A percentile compares a stretch with the other conserved stretches of the same genome.
These are phyloP conservation scores for Pluteus cervinus DNA, from an alignment of 768 basidiomycete species.

Conservation along the genomic window DNA sequence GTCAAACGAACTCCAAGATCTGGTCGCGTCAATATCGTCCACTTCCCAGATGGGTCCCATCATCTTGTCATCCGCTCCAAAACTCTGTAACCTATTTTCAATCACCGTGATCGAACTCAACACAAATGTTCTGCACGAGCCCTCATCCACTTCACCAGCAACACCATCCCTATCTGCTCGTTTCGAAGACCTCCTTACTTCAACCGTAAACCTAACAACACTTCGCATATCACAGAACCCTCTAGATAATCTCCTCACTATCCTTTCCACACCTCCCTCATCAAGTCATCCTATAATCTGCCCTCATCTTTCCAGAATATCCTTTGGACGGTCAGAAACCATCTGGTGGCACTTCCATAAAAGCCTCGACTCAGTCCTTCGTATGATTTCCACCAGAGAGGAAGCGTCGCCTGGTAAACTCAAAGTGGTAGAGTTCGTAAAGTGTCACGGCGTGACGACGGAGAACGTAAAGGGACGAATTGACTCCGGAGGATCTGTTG, in stretches of 20 bases:
- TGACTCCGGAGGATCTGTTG: too few species aligned
- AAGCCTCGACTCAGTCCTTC: slow-evolving; percentile 20
- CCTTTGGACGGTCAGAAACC: slow-evolving; percentile 25
- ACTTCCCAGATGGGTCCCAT: slow-evolving; percentile 13
- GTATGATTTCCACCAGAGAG: slow-evolving; percentile 10
- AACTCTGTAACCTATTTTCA: slow-evolving; percentile 14
- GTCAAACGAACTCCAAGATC: slow-evolving; percentile 13
- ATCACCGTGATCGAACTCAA: slow-evolving; percentile 26
- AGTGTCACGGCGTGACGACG: slow-evolving; percentile 17
- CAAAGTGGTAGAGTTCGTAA: slow-evolving; percentile 18
- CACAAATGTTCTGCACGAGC: slow-evolving; percentile 21
- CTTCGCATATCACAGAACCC: slow-evolving; percentile 24
- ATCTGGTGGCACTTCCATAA: slow-evolving; percentile 28
- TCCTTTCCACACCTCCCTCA: slow-evolving; percentile 10
- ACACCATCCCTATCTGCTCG: too few species aligned
- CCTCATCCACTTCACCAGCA: slow-evolving; percentile 11
- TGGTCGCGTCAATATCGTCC: slow-evolving; percentile 18
- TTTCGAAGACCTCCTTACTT: slow-evolving; percentile 15
- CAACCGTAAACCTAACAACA: slow-evolving; percentile 16
- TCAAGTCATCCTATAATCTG: slow-evolving; percentile 10
- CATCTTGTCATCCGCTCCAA: slow-evolving; percentile 13
- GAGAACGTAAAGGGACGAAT: slow-evolving; percentile 1
- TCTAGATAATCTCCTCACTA: slow-evolving; percentile 16
- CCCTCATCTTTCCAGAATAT: slow-evolving; percentile 19
- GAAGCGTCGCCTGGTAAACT: slow-evolving; percentile 12